phyloP scores from a whole-genome alignment of 176 grass and related monocot genomes.

The Pontederia paniculata region DNA sequence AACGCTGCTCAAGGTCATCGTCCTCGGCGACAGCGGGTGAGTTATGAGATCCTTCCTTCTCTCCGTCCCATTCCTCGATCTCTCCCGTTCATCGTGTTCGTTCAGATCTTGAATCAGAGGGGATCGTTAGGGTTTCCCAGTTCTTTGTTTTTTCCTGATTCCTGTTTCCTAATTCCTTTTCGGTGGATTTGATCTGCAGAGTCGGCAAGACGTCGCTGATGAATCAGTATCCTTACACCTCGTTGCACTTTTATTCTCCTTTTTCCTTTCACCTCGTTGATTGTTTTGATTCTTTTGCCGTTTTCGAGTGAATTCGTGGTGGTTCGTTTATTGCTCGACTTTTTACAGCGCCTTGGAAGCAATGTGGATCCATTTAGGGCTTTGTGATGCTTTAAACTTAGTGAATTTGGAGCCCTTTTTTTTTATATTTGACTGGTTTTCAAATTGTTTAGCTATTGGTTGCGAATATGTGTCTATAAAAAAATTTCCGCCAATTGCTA shows the following conservation, averaged over 20 bases:
- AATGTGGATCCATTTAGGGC: too few species aligned
- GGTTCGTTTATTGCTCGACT: too few species aligned
- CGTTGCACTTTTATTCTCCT: slow-evolving; percentile 8
- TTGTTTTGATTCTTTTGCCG: background rate
- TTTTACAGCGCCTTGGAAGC: too few species aligned
- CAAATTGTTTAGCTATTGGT: too few species aligned
- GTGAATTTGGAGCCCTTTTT: too few species aligned
- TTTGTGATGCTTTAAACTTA: too few species aligned
- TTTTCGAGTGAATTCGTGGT: too few species aligned
- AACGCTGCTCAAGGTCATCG: slow-evolving; percentile 50
- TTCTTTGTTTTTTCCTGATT: background rate
- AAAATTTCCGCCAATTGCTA: too few species aligned
- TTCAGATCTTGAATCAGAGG: background rate
- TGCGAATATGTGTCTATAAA: too few species aligned
- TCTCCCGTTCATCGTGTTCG: background rate
- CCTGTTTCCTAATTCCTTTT: slow-evolving; percentile 1
- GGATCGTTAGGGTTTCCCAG: background rate
- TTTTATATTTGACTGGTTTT: too few species aligned
- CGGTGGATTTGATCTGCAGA: slow-evolving; percentile 29
- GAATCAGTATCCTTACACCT: slow-evolving; percentile 80
- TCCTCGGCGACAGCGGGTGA: slow-evolving; percentile 47
- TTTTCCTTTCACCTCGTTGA: background rate
- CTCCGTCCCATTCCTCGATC: slow-evolving; percentile 3
- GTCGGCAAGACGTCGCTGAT: slow-evolving; percentile 98
- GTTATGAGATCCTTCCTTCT: slow-evolving; percentile 7